Evolutionary conservation across 495 filamentous ascomycete species (phyloP), one percentile per base, ranked within the genome.

Genomic region (Tuber brumale): DNA sequence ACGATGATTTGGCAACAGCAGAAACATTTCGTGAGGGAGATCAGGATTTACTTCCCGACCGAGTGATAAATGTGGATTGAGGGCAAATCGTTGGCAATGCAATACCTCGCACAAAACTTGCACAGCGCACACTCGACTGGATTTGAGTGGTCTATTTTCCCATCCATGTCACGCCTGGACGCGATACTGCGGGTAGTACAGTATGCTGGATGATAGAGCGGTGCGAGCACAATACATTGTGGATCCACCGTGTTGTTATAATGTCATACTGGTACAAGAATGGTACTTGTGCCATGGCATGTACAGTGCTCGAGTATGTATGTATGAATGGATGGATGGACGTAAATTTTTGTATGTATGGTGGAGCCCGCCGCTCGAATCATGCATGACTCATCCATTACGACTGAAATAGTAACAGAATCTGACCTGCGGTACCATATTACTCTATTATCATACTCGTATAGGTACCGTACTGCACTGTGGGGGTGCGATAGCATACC

Each of bases 41-140:
- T 23, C 7, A 66, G 27, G 57, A 66, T 66, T 31, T n/a, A 31
- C 10, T 66, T 66, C 27, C 27, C 27, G 57, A 18, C 57, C 57
- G 57, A 66, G 57, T 66, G 57, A 66, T 66, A 66, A 66, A 31
- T 66, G 27, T 66, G 57, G 57, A 66, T 66, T 66, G 57, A 31
- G 57, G n/a, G 23, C 57, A 31, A 66, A 66, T 66, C 3, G 27
- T 3, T 31, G 12, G 31, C n/a, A 66, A 31, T 66, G 27, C 57
- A 66, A 66, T 66, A 18, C 57, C 51, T 10, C 23, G 8, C 51
- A 27, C 51, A 61, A 8, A 23, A 61, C 51, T 2, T 27, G 51
- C 51, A 10, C 27, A 23, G 57, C n/a, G n/a, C n/a, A 16, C n/a
- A 18, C n/a, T 23, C 1, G 6, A 48, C 46, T 6, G 3, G 57